These are phyloP conservation scores for Tritrichomonas foetus DNA, from an alignment of 208 protist species.

Conservation along the genomic window DNA sequence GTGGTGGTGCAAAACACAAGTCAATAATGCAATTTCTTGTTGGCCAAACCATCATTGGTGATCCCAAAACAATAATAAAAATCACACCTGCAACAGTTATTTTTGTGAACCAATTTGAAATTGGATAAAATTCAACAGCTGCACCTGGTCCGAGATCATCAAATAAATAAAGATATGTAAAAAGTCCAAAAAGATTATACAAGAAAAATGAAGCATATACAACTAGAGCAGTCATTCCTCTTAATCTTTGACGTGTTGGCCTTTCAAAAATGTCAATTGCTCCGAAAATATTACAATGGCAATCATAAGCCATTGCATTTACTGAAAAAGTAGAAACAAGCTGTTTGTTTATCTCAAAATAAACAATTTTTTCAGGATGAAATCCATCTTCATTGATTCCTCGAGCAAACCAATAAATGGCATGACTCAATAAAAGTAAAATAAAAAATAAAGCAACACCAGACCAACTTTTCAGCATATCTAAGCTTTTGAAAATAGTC, in stretches of 20 bases:
- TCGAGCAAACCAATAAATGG: constrained; percentile 4
- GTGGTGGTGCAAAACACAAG: background rate
- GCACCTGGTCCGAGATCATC: background rate
- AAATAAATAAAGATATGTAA: constrained; percentile 12
- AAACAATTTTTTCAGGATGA: background rate
- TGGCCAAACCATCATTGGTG: background rate
- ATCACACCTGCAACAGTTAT: background rate
- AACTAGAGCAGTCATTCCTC: background rate
- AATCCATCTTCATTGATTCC: background rate
- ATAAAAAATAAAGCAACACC: background rate
- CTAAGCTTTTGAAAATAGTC: background rate
- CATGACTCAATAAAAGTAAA: background rate
- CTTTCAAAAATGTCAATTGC: background rate
- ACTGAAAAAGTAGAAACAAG: background rate
- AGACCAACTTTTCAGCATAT: background rate
- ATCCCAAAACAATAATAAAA: background rate
- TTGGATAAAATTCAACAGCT: background rate
- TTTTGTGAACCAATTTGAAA: background rate
- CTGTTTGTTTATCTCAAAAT: background rate
- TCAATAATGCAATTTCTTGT: background rate
- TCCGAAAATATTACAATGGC: background rate
- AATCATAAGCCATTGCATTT: background rate
- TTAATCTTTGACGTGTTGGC: background rate
- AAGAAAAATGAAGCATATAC: background rate
- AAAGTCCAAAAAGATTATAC: background rate